These are phyloP conservation scores for Sordaria brevicollis DNA, from an alignment of 495 filamentous ascomycete species.

Conservation along the genomic window DNA sequence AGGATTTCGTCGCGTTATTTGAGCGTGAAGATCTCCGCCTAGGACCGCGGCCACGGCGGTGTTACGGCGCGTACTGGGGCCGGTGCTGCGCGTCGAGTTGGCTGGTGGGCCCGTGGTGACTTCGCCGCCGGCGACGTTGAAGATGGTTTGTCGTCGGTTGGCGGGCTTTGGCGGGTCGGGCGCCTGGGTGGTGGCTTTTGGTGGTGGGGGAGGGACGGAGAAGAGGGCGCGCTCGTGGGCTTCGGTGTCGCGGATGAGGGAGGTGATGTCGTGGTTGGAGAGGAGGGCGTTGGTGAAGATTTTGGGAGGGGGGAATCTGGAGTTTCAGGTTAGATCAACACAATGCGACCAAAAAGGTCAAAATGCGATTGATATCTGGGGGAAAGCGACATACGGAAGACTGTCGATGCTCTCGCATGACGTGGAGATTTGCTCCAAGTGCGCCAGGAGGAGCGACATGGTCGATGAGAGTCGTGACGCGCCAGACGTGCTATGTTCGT, in stretches of 20 bases:
- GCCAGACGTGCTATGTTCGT: neutral
- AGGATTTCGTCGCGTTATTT: slow-evolving; percentile 48
- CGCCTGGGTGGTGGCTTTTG: slow-evolving; percentile 23
- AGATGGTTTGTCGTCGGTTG: slow-evolving; percentile 41
- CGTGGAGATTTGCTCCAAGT: slow-evolving; percentile 84
- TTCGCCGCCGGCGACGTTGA: slow-evolving; percentile 44
- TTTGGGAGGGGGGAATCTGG: slow-evolving; percentile 79
- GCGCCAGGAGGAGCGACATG: slow-evolving; percentile 70
- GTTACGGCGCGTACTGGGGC: slow-evolving; percentile 48
- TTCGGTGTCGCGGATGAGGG: slow-evolving; percentile 91
- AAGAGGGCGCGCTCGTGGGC: slow-evolving; percentile 91
- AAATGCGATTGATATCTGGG: neutral
- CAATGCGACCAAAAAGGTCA: neutral
- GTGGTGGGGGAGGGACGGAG: slow-evolving; percentile 64
- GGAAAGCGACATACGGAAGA: slow-evolving; percentile 54
- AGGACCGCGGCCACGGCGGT: slow-evolving; percentile 86
- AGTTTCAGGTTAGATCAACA: neutral
- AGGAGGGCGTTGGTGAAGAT: slow-evolving; percentile 94
- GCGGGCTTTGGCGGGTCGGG: slow-evolving; percentile 23
- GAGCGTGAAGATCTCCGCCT: slow-evolving; percentile 75
- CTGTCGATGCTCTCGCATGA: slow-evolving; percentile 75
- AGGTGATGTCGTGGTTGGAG: slow-evolving; percentile 79
- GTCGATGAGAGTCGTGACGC: neutral
- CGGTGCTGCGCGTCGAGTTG: slow-evolving; percentile 15
- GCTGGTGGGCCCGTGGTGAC: slow-evolving; percentile 39